Evolutionary conservation across 2,329 filamentous ascomycete species (phyloP), one percentile per base, ranked within the genome.

Genomic region (Huntiella bhutanensis): DNA sequence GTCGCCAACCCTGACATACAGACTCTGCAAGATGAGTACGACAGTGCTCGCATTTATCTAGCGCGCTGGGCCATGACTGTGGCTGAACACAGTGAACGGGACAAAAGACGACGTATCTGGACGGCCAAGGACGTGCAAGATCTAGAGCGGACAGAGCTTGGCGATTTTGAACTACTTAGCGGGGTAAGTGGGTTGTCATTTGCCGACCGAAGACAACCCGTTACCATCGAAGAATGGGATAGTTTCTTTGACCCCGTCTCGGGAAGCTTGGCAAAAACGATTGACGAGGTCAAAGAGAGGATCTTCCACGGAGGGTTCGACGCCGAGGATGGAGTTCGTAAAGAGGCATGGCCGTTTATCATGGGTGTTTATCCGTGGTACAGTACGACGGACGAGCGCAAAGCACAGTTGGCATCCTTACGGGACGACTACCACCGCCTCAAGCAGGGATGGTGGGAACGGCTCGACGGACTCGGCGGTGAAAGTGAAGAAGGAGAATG

Each of bases 1-100:
- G 75, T 98, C 60, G 79, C 77, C 57, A 95, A 92, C 53, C 87
- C 87, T 0, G 87, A 98, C 57, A 86, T 98, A 0, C 87, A 95
- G 64, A 95, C 83, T 0, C 61, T 98, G 16, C 87, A 95, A 58
- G 87, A 96, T 50, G 92, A 98, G 58, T 98, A 95, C 55, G 92
- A 98, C 65, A 94, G 86, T 55, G 91, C 92, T 3, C 75, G 91
- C 52, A 71, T 98, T 50, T 98, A 98, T 58, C 70, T 98, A 35
- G 91, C 91, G 16, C 73, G 91, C 52, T 98, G 91, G 91, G 91
- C 91, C 2, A 96, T 98, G 91, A 86, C 86, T 5, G 94, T 98
- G 52, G 87, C 91, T 0, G 92, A 98, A 60, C 91, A 98, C 64
- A 88, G 87, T 55, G 91, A 98, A 57, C 71, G 77, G 35, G 91